phyloP scores from a whole-genome alignment of 192 early-diverging fungal genomes.

The Coemansia sp. region DNA sequence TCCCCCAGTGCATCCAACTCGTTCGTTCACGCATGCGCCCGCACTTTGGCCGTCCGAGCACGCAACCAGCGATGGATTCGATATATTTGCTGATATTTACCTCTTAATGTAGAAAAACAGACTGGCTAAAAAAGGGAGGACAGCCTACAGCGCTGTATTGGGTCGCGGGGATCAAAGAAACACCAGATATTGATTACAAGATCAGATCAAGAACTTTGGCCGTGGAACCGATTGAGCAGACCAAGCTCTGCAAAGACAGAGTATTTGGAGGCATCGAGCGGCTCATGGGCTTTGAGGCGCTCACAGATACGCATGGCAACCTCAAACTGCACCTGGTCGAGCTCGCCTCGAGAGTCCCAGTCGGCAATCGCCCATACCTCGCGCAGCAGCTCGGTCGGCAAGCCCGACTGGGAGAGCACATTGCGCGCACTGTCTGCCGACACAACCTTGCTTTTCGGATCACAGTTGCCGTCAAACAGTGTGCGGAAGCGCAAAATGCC shows the following conservation, averaged over 20 bases:
- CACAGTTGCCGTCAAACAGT: conserved; percentile 39
- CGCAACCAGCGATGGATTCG: conserved; percentile 3
- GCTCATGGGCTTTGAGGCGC: conserved; percentile 36
- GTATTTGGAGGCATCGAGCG: conserved; percentile 23
- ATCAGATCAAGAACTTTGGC: conserved; percentile 2
- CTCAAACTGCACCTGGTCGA: conserved; percentile 81
- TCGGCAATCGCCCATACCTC: conserved; percentile 77
- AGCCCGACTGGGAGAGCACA: conserved; percentile 62
- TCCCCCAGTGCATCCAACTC: not conserved
- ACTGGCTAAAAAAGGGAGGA: too few relatives aligned
- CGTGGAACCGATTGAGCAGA: conserved; percentile 28
- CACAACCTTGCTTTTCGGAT: conserved; percentile 35
- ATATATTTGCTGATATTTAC: conserved; percentile 2
- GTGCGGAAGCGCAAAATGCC: conserved; percentile 46
- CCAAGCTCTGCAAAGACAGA: conserved; percentile 44
- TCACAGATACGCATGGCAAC: conserved; percentile 75
- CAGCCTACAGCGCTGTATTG: too few relatives aligned
- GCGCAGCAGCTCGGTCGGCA: conserved; percentile 63
- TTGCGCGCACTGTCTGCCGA: conserved; percentile 19
- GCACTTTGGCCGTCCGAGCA: too few relatives aligned
- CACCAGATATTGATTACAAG: not conserved
- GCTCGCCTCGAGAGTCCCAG: conserved; percentile 78
- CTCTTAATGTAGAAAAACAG: conserved; percentile 2
- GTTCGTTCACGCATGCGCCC: not conserved
- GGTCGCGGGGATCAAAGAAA: not conserved